Base-by-base conservation (phyloP, 1,139 yeast species). In the Sugiyamaella neomexicana region DNA sequence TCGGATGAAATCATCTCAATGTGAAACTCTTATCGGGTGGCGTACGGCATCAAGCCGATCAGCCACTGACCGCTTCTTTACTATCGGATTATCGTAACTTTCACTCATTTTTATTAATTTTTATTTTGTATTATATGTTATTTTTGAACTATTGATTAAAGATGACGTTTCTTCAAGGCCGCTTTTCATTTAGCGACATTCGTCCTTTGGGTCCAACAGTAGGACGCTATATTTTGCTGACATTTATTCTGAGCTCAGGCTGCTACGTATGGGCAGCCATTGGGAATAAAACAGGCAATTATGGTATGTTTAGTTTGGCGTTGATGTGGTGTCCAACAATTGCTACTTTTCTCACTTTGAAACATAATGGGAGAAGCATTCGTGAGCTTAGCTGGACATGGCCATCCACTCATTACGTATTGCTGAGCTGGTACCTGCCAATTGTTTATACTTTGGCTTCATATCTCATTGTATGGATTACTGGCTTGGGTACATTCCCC, bases 301-400 rank as follows among this genome's bases (percentile, higher is more conserved):
- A 23, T 16, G 9, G 8, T 13, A 27, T 42, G 13, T 44, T 13
- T 10, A 10, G 27, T n/a, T 9, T 31, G n/a, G n/a, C n/a, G 39
- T 16, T 44, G 16, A 44, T 44, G 47, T 44, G 39, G 37, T 16
- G 37, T 12, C 47, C 47, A 8, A 27, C 39, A 44, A n/a, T 29
- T 9, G 47, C 47, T 29, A 27, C 47, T 5, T 44, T 44, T n/a
- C 7, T 32, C 8, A 44, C 47, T 31, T 13, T 44, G 39, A 31
- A 13, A 20, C 4, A 16, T 20, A 44, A 44, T 31, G 17, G 17
- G 10, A 16, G 39, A 29, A n/a, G 38, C 8, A 31, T 44, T 32
- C 5, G 15, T 15, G 15, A 23, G 12, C 27, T 44, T 15, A 13
- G 13, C 7, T 46, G 50, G 50, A 27, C n/a, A n/a, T 46, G 50